These are phyloP conservation scores for Brassica hybrid DNA, from an alignment of 441 rosid genomes.

Conservation along the genomic window DNA sequence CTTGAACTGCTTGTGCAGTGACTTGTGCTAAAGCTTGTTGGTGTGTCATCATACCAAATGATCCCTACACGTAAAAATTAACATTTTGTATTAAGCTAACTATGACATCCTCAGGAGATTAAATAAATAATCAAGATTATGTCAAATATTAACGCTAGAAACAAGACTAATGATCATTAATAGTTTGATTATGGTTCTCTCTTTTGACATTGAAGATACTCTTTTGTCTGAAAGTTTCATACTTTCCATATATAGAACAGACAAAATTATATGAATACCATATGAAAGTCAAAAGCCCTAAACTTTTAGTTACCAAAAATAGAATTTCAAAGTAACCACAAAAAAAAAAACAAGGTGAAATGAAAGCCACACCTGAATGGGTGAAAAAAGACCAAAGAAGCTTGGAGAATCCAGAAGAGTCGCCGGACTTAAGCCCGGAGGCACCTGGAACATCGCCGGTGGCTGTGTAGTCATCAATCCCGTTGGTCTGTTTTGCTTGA, in stretches of 20 bases:
- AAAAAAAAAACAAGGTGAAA: background rate
- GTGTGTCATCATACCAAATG: slow-evolving; percentile 75
- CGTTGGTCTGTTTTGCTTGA: slow-evolving; percentile 52
- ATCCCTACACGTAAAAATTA: slow-evolving; percentile 49
- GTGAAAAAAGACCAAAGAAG: slow-evolving; percentile 57
- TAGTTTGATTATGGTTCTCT: slow-evolving; percentile 3
- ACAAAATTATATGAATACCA: background rate
- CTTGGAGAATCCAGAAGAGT: slow-evolving; percentile 68
- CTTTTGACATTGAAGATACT: slow-evolving; percentile 17
- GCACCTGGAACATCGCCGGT: slow-evolving; percentile 51
- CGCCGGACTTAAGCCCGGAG: slow-evolving; percentile 59
- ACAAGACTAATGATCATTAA: background rate
- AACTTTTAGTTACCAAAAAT: slow-evolving; percentile 15
- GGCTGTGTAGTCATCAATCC: slow-evolving; percentile 54
- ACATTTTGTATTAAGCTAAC: slow-evolving; percentile 18
- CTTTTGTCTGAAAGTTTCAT: slow-evolving; percentile 18
- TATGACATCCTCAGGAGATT: background rate
- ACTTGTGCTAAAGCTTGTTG: slow-evolving; percentile 81
- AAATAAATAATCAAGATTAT: background rate
- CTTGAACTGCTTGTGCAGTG: slow-evolving; percentile 65
- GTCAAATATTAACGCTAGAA: background rate
- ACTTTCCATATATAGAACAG: background rate
- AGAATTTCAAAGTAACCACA: slow-evolving; percentile 17
- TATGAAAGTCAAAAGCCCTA: slow-evolving; percentile 11
- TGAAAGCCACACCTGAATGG: slow-evolving; percentile 51